Evolutionary conservation across 441 rosid species (phyloP), one percentile per base, ranked within the genome.

Genomic region (Jatropha multifida): DNA sequence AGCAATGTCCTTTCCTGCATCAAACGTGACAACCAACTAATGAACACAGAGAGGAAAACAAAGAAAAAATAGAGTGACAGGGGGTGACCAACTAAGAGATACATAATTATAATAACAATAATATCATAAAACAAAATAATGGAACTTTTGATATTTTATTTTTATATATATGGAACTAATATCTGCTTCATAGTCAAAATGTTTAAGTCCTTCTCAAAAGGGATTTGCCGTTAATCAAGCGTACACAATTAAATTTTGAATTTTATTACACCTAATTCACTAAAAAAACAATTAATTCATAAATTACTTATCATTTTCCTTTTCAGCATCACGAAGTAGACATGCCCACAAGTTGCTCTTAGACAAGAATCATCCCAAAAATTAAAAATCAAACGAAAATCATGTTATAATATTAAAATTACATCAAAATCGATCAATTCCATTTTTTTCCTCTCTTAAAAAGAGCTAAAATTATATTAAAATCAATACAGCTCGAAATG

Each of bases 11-110:
- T 75, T 82, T 77, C 83, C 38, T 52, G 61, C 54, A 69, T 79
- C 79, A 72, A 74, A 72, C 69, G 76, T 81, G 83, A 80, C 85
- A 85, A 79, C 85, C 66, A 81, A 80, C 77, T 52, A 68, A 67
- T 64, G 55, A 15, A 56, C 62, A 44, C 32, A 56, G 5, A 20
- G 15, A 26, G 5, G 26, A 40, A 52, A 18, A 44, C 8, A 4
- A 37, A 32, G 1, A n/a, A 20, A 23, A 42, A 26, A 20, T 64
- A 11, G 11, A 38, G 56, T 64, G 78, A 83, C 64, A 80, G 68
- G 8, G 80, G 80, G 63, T 15, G 71, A 46, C 72, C 78, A 83
- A 65, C 81, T 7, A 68, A 32, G 66, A 4, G 0, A 12, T 15
- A 62, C 41, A 37, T 4, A 14, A 54, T 18, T 4, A 15, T 15